Evolutionary conservation across 345 rosid genomes (phyloP).

Genomic region (Lepidium didymum): DNA sequence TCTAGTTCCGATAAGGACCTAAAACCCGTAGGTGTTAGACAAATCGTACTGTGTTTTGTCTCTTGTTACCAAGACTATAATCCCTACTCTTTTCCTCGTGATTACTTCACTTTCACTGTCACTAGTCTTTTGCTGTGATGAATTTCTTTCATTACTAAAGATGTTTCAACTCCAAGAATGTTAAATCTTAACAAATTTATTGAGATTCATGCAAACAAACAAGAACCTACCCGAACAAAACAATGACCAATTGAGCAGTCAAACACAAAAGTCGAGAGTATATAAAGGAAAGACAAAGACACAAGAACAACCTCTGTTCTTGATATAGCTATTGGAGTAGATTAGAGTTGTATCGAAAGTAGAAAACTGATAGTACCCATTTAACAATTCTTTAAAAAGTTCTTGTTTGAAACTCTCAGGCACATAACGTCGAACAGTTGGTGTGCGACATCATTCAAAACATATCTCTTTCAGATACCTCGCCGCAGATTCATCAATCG

Average conservation of each 20-base stretch:
- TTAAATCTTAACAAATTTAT: neutral
- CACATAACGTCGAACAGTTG: slow-evolving; percentile 47
- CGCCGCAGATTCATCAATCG: slow-evolving; percentile 71
- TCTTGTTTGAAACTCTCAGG: neutral
- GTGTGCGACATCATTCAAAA: slow-evolving; percentile 25
- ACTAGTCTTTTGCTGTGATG: neutral
- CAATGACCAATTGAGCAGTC: slow-evolving; percentile 7
- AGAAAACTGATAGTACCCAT: slow-evolving; percentile 1
- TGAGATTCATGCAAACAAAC: slow-evolving; percentile 15
- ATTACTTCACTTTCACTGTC: slow-evolving; percentile 8
- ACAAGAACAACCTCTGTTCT: slow-evolving; percentile 13
- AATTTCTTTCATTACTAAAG: neutral
- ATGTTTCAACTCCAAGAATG: neutral
- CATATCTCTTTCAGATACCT: slow-evolving; percentile 51
- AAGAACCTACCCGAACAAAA: slow-evolving; percentile 12
- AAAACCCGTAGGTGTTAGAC: slow-evolving; percentile 10
- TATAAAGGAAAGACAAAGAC: slow-evolving; percentile 14
- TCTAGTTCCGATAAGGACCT: slow-evolving; percentile 22
- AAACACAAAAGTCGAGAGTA: slow-evolving; percentile 15
- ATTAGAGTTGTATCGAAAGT: neutral
- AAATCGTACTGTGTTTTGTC: neutral
- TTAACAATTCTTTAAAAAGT: neutral
- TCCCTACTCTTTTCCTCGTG: neutral
- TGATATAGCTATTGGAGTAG: neutral
- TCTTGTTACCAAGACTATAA: slow-evolving; percentile 2